phyloP scores from a whole-genome alignment of 2,329 filamentous ascomycete genomes.

The Phyllosticta capitalensis region DNA sequence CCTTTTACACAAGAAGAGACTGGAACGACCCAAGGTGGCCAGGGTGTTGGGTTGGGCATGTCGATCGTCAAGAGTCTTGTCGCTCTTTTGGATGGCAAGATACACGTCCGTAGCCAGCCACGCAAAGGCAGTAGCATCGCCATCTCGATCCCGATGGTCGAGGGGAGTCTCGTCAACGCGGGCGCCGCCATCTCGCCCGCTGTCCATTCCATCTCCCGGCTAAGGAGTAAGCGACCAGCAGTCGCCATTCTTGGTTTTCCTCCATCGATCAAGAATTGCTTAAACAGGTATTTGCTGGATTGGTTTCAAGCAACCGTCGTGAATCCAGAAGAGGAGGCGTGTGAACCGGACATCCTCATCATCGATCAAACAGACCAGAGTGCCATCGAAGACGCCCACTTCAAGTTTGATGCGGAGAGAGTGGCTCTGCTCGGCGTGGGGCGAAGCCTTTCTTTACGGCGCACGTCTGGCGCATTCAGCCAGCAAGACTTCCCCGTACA shows the following conservation, averaged over 20 bases:
- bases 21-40: slow-evolving; percentile 21
- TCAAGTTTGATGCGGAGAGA: background rate
- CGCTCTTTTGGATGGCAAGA: slow-evolving; percentile 26
- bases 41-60: slow-evolving; percentile 30
- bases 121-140: slow-evolving; percentile 27
- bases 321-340: background rate
- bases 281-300: background rate
- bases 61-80: slow-evolving; percentile 31
- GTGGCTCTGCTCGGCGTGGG: slow-evolving; percentile 1
- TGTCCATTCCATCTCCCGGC: background rate
- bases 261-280: background rate
- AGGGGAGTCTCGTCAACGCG: background rate
- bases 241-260: slow-evolving; percentile 1
- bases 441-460: background rate
- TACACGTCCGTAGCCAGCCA: slow-evolving; percentile 27
- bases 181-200: background rate
- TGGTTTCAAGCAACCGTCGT: slow-evolving; percentile 6
- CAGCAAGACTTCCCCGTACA: slow-evolving; percentile 17
- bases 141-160: slow-evolving; percentile 5
- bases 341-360: slow-evolving; percentile 3
- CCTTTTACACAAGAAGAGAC: slow-evolving; percentile 32
- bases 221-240: slow-evolving; percentile 1
- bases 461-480: background rate
- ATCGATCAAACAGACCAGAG: slow-evolving; percentile 3
- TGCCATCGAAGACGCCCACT: background rate